A percentile compares a stretch with the other conserved stretches of the same genome.
Evolutionary conservation across 257 asterid genomes (phyloP).

Genomic region (Penstemon davidsonii): DNA sequence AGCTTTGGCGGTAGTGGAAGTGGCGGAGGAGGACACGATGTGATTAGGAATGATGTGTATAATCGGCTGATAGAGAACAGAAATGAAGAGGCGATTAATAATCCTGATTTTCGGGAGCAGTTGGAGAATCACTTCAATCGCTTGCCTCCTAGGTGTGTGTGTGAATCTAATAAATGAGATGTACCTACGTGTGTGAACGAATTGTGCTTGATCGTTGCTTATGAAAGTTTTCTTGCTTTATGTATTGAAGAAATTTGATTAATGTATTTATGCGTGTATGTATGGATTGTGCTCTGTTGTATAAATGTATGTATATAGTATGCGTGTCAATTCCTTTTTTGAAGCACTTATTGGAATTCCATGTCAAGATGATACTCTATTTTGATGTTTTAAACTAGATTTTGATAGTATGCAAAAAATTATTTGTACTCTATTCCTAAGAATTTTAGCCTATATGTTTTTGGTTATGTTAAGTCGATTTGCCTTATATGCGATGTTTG

Average conservation of each 20-base stretch:
- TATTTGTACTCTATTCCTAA: too few species aligned
- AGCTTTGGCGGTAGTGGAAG: slow-evolving; percentile 54
- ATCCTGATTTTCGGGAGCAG: slow-evolving; percentile 64
- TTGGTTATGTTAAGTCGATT: too few species aligned
- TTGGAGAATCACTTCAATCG: slow-evolving; percentile 86
- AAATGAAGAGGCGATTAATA: slow-evolving; percentile 58
- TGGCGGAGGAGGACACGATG: slow-evolving; percentile 49
- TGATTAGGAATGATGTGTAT: slow-evolving; percentile 64
- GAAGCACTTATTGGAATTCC: slow-evolving; percentile 13
- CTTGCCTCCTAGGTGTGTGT: slow-evolving; percentile 70
- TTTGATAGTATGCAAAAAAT: too few species aligned
- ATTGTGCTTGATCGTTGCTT: background rate
- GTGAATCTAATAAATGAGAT: background rate
- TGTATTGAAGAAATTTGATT: slow-evolving; percentile 13
- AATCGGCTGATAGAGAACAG: slow-evolving; percentile 63
- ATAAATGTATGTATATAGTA: background rate
- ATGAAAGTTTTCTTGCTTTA: background rate
- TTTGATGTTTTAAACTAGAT: slow-evolving; percentile 22
- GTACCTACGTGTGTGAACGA: background rate
- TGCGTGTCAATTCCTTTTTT: slow-evolving; percentile 11
- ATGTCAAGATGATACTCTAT: slow-evolving; percentile 15
- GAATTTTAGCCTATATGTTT: too few species aligned
- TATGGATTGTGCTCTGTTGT: slow-evolving; percentile 5
- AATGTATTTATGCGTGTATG: background rate
- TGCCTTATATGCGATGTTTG: slow-evolving; percentile 5